Percentiles rank a stretch among this genome's conserved stretches.
Evolutionary conservation across 441 rosid species (phyloP).

Genomic region (Erysimum pusillum): DNA sequence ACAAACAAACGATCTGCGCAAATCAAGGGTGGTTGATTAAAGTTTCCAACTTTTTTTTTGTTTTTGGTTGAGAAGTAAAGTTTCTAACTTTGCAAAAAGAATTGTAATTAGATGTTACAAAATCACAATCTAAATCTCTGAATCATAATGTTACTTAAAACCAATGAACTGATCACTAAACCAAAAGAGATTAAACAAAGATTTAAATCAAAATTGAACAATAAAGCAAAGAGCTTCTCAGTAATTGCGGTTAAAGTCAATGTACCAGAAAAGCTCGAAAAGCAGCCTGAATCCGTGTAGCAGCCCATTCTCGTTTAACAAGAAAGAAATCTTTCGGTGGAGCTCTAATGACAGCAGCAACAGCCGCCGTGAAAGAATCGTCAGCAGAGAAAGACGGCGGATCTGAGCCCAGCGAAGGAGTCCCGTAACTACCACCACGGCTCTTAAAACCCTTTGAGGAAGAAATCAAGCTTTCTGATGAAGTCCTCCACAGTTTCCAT

Average conservation of each 20-base stretch:
- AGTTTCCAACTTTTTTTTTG: neutral
- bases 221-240: neutral
- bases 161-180: constrained; percentile 2
- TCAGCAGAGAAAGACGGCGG: constrained; percentile 55
- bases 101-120: neutral
- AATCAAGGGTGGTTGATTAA: neutral
- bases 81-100: neutral
- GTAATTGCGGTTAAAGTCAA: neutral
- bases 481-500: constrained; percentile 91
- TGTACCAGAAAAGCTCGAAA: constrained; percentile 77
- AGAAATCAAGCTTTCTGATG: constrained; percentile 66
- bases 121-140: neutral
- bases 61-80: neutral
- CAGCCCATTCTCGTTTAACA: constrained; percentile 81
- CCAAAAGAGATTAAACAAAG: neutral
- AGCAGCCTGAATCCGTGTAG: constrained; percentile 80
- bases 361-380: constrained; percentile 63
- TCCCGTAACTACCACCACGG: constrained; percentile 44
- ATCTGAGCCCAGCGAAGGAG: constrained; percentile 58
- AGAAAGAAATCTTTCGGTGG: constrained; percentile 71
- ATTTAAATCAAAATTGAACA: neutral
- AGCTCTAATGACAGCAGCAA: constrained; percentile 80
- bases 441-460: constrained; percentile 49
- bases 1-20: neutral
- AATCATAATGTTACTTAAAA: neutral